phyloP scores from a whole-genome alignment of 148 eudicot genomes.

The Persicaria tinctoria region DNA sequence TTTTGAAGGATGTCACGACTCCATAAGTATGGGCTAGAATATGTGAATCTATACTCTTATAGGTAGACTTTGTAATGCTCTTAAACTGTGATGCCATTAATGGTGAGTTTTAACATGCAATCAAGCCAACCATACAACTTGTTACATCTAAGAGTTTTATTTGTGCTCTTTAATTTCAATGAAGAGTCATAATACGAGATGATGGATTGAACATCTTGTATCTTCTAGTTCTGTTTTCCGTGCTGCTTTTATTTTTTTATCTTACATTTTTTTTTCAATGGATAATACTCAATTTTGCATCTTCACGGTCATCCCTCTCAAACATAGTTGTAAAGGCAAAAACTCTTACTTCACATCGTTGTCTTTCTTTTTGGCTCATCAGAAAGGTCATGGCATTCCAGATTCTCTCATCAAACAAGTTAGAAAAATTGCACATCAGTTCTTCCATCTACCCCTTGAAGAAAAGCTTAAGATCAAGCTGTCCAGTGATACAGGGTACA shows the following conservation, averaged over 20 bases:
- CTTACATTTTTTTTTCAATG: too few species aligned
- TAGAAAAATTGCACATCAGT: slow-evolving; percentile 44
- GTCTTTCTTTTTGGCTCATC: slow-evolving; percentile 13
- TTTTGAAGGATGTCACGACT: not conserved
- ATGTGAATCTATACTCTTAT: not conserved
- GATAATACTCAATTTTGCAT: not conserved
- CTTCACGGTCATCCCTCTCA: not conserved
- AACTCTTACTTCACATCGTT: not conserved
- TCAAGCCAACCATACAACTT: not conserved
- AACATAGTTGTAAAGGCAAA: not conserved
- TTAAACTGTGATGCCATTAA: not conserved
- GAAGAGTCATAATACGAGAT: not conserved
- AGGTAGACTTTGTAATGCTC: not conserved
- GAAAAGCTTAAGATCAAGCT: slow-evolving; percentile 78
- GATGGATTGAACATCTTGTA: not conserved
- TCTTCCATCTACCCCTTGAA: slow-evolving; percentile 64
- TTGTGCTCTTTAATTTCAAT: not conserved
- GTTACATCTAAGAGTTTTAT: not conserved
- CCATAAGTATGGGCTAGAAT: not conserved
- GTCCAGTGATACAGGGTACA: slow-evolving; percentile 72
- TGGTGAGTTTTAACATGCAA: not conserved
- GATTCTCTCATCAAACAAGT: slow-evolving; percentile 61
- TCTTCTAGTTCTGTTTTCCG: not conserved
- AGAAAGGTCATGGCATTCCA: slow-evolving; percentile 92
- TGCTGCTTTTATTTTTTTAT: not conserved